Base-by-base conservation (phyloP, 768 basidiomycete genomes). In the Cystofilobasidium capitatum region DNA sequence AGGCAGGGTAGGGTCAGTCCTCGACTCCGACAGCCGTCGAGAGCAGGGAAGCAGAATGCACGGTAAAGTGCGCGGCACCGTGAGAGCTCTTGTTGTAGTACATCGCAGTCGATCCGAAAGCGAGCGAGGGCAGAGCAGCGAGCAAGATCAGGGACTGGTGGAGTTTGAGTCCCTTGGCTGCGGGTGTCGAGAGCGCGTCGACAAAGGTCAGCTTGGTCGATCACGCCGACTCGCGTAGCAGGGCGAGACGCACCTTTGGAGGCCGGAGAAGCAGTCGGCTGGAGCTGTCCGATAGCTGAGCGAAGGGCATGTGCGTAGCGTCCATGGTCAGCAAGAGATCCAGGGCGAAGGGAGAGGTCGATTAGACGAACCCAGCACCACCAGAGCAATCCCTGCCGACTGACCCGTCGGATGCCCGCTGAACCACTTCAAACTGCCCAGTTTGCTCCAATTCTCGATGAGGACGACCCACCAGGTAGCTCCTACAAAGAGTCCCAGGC, bases 261-360 rank as follows among this genome's bases (percentile, higher is more conserved):
- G 40, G 39, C 26, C 13, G 57, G 44, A 8, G 57, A 39, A 1
- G 64, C 20, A 13, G 64, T 65, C 1, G 64, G 42, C 29, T 65
- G 64, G 7, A 65, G 64, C 26, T 40, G 42, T n/a, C 55, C 54
- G 42, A 65, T 65, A 14, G 64, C 64, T 65, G 40, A 1, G 24
- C 12, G 24, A 0, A 33, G 57, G 3, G 37, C 20, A 17, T 8
- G 29, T 13, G 5, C 17, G 44, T 7, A n/a, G 7, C 17, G 17
- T 45, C 8, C 6, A 20, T 16, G 6, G 44, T 58, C 64, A 58
- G 39, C 64, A 2, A 42, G 12, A 29, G n/a, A 2, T 8, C 14
- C 3, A 24, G 1, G 1, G 54, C 1, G 22, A 36, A 40, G 31
- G 45, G 44, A 16, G 17, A 36, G 37, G 47, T 29, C n/a, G n/a